Base-by-base conservation (phyloP, 2,329 filamentous ascomycete genomes). In the Podosphaera xanthii region DNA sequence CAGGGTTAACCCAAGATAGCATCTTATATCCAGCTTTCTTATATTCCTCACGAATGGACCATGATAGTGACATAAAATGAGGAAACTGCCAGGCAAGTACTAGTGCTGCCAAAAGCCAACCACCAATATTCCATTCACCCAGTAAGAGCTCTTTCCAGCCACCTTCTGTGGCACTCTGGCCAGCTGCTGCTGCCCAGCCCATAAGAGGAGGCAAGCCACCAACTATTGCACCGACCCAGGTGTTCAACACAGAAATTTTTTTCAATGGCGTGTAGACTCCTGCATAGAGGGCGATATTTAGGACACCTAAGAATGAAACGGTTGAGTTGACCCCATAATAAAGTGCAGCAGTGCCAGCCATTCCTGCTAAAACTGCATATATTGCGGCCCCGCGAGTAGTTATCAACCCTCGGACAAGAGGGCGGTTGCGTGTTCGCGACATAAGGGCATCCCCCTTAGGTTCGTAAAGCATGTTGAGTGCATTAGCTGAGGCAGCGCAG, bases 51-150 rank as follows among this genome's bases (percentile, higher is more conserved):
- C 88, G 78, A 61, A 97, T 94, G 3, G 80, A 76, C 80, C 91
- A 94, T 54, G 86, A 90, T 31, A 98, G 76, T 0, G 90, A 85
- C 77, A 96, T 97, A 74, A 98, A 98, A 72, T 98, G 92, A 2
- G 92, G 89, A 68, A 98, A 97, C 69, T 98, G 91, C 92, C 92
- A 98, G 10, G 89, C 85, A 64, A 95, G 94, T 4, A 98, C 75
- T 5, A 97, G 73, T 0, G 78, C 81, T 0, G 87, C 91, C 12
- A 96, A 75, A 0, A 97, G 73, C 92, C 92, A 98, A 3, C 91
- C 92, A 4, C 92, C 92, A 9, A 82, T 72, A 34, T 75, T 77
- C 70, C 81, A 67, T 69, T 83, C 69, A 67, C 86, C 83, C 60
- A 94, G 79, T 0, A 94, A 74, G 46, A 94, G 77, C 56, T 78